Percentiles rank a stretch among this genome's conserved stretches.
phyloP scores from a whole-genome alignment of 1,284 basidiomycete species.

The Uromyces viciae-fabae region DNA sequence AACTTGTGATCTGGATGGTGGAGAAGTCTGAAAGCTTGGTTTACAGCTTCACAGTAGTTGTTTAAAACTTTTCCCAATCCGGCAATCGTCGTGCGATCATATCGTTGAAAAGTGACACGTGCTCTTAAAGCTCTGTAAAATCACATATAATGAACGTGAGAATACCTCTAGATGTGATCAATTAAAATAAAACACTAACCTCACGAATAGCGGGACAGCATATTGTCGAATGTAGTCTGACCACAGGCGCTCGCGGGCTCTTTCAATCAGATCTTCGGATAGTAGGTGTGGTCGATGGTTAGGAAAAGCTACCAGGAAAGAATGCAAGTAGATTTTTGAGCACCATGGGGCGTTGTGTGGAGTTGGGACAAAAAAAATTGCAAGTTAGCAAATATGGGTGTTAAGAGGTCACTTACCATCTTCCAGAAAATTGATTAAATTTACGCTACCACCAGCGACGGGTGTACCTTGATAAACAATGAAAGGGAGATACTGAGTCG shows the following conservation, averaged over 20 bases:
- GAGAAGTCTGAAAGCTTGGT: slow-evolving; percentile 15
- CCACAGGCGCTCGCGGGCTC: slow-evolving; percentile 38
- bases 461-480: slow-evolving; percentile 23
- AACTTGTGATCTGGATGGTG: not conserved
- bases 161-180: not conserved
- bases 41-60: slow-evolving; percentile 36
- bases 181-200: not conserved
- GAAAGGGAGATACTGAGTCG: slow-evolving; percentile 43
- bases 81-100: slow-evolving; percentile 19
- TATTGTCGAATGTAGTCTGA: slow-evolving; percentile 44
- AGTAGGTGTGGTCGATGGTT: slow-evolving; percentile 27
- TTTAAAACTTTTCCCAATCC: slow-evolving; percentile 38
- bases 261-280: slow-evolving; percentile 34
- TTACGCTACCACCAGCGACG: slow-evolving; percentile 27
- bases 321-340: not conserved
- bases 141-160: not conserved
- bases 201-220: slow-evolving; percentile 36
- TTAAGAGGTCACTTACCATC: slow-evolving; percentile 20
- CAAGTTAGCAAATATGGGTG: not conserved
- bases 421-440: slow-evolving; percentile 42
- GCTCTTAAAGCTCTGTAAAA: slow-evolving; percentile 16
- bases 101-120: slow-evolving; percentile 6
- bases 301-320: slow-evolving; percentile 29
- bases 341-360: too few relatives aligned
- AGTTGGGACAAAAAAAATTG: not conserved